phyloP scores from a whole-genome alignment of 305 asterid species.

The Fraxinus floribunda region DNA sequence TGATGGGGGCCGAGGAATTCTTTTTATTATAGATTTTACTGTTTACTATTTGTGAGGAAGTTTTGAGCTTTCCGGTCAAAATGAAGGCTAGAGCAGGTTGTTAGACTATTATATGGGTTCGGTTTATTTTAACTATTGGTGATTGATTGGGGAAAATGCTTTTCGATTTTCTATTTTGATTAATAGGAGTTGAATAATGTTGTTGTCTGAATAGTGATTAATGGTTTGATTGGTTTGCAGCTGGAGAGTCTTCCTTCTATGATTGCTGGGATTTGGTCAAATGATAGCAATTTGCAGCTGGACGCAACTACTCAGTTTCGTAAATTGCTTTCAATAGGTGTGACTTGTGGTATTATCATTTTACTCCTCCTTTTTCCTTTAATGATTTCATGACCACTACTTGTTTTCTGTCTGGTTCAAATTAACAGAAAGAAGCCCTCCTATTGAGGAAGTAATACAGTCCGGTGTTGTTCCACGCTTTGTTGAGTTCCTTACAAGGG shows the following conservation, averaged over 20 bases:
- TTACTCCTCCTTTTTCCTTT: not conserved
- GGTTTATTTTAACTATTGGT: not conserved
- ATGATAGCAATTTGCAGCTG: constrained; percentile 62
- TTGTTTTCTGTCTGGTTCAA: not conserved
- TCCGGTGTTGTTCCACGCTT: constrained; percentile 92
- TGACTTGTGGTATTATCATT: constrained; percentile 12
- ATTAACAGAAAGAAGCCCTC: constrained; percentile 74
- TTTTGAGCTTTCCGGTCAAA: not conserved
- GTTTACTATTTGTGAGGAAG: not conserved
- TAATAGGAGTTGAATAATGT: constrained; percentile 2
- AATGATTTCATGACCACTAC: not conserved
- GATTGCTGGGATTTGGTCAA: constrained; percentile 73
- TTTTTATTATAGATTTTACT: constrained; percentile 5
- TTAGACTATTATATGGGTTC: not conserved
- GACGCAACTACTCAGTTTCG: constrained; percentile 84
- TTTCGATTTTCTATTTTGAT: not conserved
- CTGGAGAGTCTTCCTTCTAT: constrained; percentile 77
- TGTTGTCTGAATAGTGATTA: not conserved
- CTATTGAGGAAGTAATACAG: constrained; percentile 91
- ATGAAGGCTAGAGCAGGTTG: not conserved
- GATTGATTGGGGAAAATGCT: not conserved
- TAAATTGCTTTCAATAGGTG: constrained; percentile 84
- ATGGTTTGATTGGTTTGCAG: constrained; percentile 38
- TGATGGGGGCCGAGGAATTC: not conserved
- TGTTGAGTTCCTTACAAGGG: constrained; percentile 75